These are phyloP conservation scores for Malassezia arunalokei DNA, from an alignment of 1,284 basidiomycete genomes.

Conservation along the genomic window DNA sequence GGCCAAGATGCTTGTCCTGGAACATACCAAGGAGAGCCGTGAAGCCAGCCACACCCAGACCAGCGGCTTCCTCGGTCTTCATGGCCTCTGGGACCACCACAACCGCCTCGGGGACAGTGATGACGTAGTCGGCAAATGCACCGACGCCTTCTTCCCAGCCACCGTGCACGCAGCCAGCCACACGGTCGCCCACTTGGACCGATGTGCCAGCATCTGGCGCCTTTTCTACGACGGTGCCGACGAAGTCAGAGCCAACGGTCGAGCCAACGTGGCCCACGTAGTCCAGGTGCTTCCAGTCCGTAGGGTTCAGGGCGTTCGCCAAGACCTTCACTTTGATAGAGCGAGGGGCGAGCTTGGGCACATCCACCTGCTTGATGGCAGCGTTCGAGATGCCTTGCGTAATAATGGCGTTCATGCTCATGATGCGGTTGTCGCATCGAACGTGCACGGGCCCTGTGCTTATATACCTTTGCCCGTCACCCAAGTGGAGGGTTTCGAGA, in stretches of 20 bases:
- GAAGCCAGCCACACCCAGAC: constrained; percentile 31
- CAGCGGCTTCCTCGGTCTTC: constrained; percentile 19
- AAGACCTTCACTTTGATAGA: constrained; percentile 27
- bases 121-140: constrained; percentile 46
- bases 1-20: constrained; percentile 17
- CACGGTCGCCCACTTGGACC: constrained; percentile 54
- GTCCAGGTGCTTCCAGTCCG: constrained; percentile 47
- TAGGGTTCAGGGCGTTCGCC: constrained; percentile 38
- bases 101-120: constrained; percentile 24
- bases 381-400: constrained; percentile 23
- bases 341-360: constrained; percentile 23
- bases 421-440: background rate
- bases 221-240: constrained; percentile 53
- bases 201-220: constrained; percentile 34
- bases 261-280: constrained; percentile 42
- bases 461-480: background rate
- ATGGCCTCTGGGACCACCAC: constrained; percentile 28
- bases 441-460: background rate
- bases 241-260: constrained; percentile 54
- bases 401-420: constrained; percentile 27
- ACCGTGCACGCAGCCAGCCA: constrained; percentile 51
- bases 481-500: background rate
- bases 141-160: constrained; percentile 43
- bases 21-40: constrained; percentile 23
- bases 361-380: constrained; percentile 23